phyloP scores from a whole-genome alignment of 163 green algal species.

The Chlorella variabilis region DNA sequence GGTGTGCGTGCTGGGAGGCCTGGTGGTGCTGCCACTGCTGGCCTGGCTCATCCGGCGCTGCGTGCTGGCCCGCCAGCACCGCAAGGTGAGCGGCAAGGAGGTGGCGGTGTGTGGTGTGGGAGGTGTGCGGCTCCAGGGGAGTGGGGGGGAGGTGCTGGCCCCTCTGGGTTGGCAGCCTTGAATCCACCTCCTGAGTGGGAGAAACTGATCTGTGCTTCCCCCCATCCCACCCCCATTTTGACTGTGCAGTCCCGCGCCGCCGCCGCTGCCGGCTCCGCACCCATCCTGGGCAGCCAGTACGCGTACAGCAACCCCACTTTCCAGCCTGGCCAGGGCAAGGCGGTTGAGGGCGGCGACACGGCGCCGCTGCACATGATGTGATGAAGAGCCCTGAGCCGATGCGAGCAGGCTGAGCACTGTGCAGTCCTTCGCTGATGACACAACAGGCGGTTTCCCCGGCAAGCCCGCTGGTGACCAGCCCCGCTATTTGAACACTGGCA shows the following conservation, averaged over 20 bases:
- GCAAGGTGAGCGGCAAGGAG: conserved; percentile 27
- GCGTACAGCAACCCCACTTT: conserved; percentile 2
- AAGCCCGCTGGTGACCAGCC: too few relatives aligned
- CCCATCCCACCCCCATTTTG: too few relatives aligned
- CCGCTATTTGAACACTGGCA: too few relatives aligned
- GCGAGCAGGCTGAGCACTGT: background rate
- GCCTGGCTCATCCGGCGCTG: conserved; percentile 14
- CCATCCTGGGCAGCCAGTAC: background rate
- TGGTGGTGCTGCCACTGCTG: conserved; percentile 23
- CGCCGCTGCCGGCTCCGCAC: background rate
- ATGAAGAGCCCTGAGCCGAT: background rate
- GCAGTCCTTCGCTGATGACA: too few relatives aligned
- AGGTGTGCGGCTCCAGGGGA: background rate
- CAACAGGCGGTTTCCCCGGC: too few relatives aligned
- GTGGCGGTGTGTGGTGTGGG: background rate
- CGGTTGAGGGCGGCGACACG: background rate
- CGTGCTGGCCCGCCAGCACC: conserved; percentile 14
- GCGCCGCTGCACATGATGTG: conserved; percentile 9
- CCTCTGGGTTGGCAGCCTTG: too few relatives aligned
- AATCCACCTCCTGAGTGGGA: too few relatives aligned
- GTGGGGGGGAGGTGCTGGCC: background rate
- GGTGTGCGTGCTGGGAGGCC: conserved; percentile 17
- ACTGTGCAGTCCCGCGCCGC: conserved; percentile 9
- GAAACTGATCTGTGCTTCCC: too few relatives aligned
- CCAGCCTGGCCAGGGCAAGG: background rate